A percentile compares a stretch with the other conserved stretches of the same genome.
These are phyloP conservation scores for Aspergillus hancockii DNA, from an alignment of 495 filamentous ascomycete species.

Conservation along the genomic window DNA sequence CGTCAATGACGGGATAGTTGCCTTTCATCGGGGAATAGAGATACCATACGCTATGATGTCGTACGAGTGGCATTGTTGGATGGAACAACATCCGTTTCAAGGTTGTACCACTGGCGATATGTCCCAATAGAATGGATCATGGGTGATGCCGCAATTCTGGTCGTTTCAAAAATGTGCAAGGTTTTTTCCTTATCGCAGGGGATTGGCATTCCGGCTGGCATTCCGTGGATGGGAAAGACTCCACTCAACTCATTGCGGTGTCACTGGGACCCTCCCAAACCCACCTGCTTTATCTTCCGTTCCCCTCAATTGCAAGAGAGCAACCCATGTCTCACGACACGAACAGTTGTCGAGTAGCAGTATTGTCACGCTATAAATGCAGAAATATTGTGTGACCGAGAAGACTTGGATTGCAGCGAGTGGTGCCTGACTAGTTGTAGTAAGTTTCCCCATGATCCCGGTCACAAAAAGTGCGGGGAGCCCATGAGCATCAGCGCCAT, in stretches of 20 bases:
- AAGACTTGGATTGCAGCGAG: neutral
- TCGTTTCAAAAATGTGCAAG: neutral
- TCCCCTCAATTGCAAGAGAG: neutral
- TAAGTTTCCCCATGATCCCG: neutral
- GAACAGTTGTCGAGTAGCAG: neutral
- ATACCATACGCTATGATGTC: neutral
- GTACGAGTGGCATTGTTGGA: neutral
- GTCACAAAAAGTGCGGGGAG: neutral
- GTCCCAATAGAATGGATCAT: neutral
- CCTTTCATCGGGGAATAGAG: neutral
- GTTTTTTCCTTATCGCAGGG: neutral
- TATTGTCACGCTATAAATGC: neutral
- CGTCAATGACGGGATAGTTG: neutral
- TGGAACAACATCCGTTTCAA: neutral
- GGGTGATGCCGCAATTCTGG: neutral
- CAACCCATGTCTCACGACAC: neutral
- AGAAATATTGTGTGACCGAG: neutral
- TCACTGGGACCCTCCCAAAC: neutral
- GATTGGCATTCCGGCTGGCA: neutral
- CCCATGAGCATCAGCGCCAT: neutral
- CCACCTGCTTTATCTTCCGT: neutral
- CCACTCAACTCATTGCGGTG: neutral
- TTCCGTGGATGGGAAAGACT: neutral
- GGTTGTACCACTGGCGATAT: neutral
- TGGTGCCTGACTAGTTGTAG: constrained; percentile 1